A percentile compares a stretch with the other conserved stretches of the same genome.
Evolutionary conservation across 257 asterid species (phyloP).

Genomic region (Lycium ferocissimum): DNA sequence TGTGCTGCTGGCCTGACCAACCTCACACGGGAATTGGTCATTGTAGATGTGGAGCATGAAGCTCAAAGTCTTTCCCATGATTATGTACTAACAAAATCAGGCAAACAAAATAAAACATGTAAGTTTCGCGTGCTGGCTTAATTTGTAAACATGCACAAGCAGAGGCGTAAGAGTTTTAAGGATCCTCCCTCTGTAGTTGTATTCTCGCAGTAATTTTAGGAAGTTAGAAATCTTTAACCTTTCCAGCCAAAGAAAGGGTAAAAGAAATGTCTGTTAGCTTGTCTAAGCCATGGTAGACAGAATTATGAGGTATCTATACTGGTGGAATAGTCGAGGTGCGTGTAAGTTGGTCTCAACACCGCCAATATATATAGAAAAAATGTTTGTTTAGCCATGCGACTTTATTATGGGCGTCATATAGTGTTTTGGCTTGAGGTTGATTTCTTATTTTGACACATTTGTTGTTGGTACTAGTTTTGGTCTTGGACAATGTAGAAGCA

Average conservation of each 20-base stretch:
- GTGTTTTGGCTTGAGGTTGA: background rate
- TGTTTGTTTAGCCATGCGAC: background rate
- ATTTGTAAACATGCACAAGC: background rate
- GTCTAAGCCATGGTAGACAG: background rate
- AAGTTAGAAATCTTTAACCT: background rate
- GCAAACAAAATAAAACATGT: background rate
- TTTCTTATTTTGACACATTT: background rate
- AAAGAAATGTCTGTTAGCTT: background rate
- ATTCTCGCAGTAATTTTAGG: background rate
- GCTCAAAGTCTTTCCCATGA: background rate
- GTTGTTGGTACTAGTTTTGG: background rate
- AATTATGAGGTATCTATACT: no score
- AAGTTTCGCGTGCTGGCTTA: background rate
- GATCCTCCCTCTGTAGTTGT: background rate
- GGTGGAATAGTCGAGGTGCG: background rate
- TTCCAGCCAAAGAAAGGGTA: background rate
- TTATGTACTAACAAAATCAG: background rate
- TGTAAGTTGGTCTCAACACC: background rate
- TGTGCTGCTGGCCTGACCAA: constrained; percentile 19
- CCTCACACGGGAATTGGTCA: background rate
- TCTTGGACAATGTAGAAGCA: background rate
- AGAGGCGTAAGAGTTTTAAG: background rate
- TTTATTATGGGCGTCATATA: background rate
- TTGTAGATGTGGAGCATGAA: background rate
- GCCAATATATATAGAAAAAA: background rate